Conservation (phyloP, 768 basidiomycete species). For the Russula ochroleuca region DNA sequence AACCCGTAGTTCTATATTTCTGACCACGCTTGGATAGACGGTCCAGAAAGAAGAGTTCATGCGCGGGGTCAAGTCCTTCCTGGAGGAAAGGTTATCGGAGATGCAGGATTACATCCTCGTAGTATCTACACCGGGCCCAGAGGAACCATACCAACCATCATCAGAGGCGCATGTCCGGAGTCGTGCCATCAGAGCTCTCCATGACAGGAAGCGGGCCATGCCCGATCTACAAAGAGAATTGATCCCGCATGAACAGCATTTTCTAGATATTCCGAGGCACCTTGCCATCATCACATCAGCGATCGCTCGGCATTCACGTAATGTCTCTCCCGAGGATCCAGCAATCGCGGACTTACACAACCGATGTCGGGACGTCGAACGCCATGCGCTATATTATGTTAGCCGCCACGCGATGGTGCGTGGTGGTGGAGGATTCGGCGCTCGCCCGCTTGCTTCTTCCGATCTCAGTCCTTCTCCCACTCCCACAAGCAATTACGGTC, state of each 20-base stretch:
- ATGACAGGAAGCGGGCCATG: slow-evolving; percentile 53
- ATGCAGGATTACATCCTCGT: slow-evolving; percentile 78
- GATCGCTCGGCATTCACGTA: slow-evolving; percentile 55
- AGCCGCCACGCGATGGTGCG: slow-evolving; percentile 39
- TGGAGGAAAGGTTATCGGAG: slow-evolving; percentile 53
- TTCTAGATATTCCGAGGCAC: slow-evolving; percentile 74
- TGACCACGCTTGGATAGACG: slow-evolving; percentile 38
- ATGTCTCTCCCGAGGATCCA: slow-evolving; percentile 35
- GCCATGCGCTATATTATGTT: slow-evolving; percentile 61
- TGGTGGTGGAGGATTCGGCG: neutral
- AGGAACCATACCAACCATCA: slow-evolving; percentile 30
- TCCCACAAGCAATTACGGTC: neutral
- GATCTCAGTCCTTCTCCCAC: slow-evolving; percentile 4
- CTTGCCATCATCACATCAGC: slow-evolving; percentile 72
- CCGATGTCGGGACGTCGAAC: slow-evolving; percentile 66
- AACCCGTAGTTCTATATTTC: neutral
- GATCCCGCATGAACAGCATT: slow-evolving; percentile 65
- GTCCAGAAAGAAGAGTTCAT: slow-evolving; percentile 79
- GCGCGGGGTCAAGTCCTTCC: slow-evolving; percentile 70
- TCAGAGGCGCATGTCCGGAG: slow-evolving; percentile 34
- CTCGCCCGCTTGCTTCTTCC: neutral
- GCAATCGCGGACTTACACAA: slow-evolving; percentile 53
- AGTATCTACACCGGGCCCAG: slow-evolving; percentile 54
- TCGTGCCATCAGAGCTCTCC: slow-evolving; percentile 51
- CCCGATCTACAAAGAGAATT: slow-evolving; percentile 61